Base-by-base conservation (phyloP, 768 basidiomycete genomes). In the Saitozyma sp. region DNA sequence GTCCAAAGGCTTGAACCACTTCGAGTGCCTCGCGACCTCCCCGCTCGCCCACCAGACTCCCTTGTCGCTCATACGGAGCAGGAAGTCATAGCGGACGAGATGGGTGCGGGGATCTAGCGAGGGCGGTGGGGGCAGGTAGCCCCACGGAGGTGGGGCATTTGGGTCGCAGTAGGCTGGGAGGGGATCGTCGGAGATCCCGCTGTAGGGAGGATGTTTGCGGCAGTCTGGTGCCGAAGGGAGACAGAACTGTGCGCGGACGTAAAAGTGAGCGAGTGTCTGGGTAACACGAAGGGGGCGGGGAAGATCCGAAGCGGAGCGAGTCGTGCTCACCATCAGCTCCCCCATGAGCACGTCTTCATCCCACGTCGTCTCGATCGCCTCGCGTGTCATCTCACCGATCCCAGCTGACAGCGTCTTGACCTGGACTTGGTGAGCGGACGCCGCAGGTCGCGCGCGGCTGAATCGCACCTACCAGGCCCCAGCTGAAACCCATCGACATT, bases 281-380 rank as follows among this genome's bases (percentile, higher is more conserved):
- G n/a, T n/a, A n/a, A n/a, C n/a, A n/a, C n/a, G n/a, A n/a, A n/a
- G n/a, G n/a, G n/a, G n/a, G n/a, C n/a, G n/a, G n/a, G n/a, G n/a
- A n/a, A n/a, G n/a, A n/a, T n/a, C n/a, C n/a, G n/a, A n/a, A n/a
- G n/a, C n/a, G n/a, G n/a, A n/a, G n/a, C 29, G 29, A 29, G 2
- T 29, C 29, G 29, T 2, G 29, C 29, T 29, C 29, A 29, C 29
- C 68, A 70, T 70, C 48, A 70, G 20, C 48, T 70, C 68, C 6
- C 68, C 68, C 17, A 63, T 70, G 19, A 70, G 54, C 29, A 70
- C 68, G 53, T 70, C 68, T 41, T 70, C 68, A 43, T 70, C 68
- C 51, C 55, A 70, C 48, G 56, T 54, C 13, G 20, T 41, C 45
- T 66, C 56, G 51, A 66, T 58, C 19, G 66, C 68, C 8, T 54